A percentile compares a stretch with the other conserved stretches of the same genome.
Conservation (phyloP, 2,329 filamentous ascomycete species). For the Ophiostoma ulmi region DNA sequence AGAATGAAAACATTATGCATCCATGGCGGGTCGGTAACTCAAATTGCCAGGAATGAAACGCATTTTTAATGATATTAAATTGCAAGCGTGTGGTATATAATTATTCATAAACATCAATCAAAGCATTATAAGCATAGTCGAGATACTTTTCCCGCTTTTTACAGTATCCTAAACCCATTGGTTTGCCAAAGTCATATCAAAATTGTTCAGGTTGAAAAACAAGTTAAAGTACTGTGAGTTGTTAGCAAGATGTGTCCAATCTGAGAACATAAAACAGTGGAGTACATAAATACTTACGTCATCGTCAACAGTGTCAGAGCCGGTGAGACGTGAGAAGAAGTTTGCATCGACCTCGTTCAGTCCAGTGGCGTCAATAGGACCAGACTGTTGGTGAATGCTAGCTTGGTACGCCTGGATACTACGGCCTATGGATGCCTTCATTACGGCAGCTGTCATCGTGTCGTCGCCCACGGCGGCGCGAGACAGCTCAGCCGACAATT, state of each 20-base stretch:
- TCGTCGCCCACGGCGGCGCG: constrained; percentile 4
- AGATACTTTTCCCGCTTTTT: not conserved
- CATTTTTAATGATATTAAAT: not conserved
- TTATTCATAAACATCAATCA: not conserved
- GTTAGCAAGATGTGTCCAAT: not conserved
- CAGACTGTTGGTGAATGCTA: not conserved
- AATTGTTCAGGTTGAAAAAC: constrained; percentile 23
- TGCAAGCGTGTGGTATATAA: not conserved
- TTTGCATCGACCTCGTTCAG: not conserved
- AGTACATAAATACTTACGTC: not conserved
- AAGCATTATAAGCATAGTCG: not conserved
- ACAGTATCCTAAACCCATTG: not conserved
- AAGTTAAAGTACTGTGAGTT: not conserved
- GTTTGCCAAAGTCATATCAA: constrained; percentile 25
- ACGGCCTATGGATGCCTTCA: not conserved
- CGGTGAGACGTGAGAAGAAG: not conserved
- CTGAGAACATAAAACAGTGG: not conserved
- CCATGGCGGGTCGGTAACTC: not conserved
- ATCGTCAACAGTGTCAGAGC: not conserved
- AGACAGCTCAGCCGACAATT: constrained; percentile 7
- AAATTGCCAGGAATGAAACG: not conserved
- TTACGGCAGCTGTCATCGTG: not conserved
- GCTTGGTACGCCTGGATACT: constrained; percentile 5
- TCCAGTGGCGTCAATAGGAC: not conserved
- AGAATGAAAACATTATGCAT: not conserved